A percentile compares a stretch with the other conserved stretches of the same genome.
phyloP scores from a whole-genome alignment of 2,329 filamentous ascomycete species.

The Truncatella angustata region DNA sequence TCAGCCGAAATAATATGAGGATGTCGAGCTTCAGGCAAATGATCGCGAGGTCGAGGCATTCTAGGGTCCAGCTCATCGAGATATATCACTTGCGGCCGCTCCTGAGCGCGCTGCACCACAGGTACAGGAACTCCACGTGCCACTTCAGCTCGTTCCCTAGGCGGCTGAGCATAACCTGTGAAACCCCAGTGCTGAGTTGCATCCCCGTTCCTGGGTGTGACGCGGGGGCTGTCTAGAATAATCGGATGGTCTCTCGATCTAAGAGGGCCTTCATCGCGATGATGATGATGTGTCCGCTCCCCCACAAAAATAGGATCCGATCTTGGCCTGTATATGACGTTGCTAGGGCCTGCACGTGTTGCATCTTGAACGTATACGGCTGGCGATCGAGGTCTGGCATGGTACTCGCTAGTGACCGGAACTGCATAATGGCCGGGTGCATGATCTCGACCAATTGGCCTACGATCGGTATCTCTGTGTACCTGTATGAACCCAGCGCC shows the following conservation, averaged over 20 bases:
- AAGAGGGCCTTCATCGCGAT: constrained; percentile 1
- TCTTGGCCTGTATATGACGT: constrained; percentile 19
- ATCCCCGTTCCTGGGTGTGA: background rate
- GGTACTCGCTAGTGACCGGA: constrained; percentile 12
- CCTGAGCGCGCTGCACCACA: constrained; percentile 14
- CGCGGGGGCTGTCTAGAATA: constrained; percentile 2
- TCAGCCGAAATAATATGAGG: no score
- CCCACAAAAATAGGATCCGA: constrained; percentile 22
- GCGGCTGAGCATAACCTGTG: constrained; percentile 15
- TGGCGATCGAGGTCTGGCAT: background rate
- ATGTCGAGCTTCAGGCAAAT: no score
- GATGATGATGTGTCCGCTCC: background rate
- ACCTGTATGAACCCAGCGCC: constrained; percentile 21
- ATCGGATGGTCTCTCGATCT: constrained; percentile 13
- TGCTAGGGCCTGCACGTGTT: constrained; percentile 12
- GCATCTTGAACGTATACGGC: constrained; percentile 2
- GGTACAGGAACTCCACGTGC: constrained; percentile 14
- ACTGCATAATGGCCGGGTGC: constrained; percentile 11
- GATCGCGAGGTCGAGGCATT: no score
- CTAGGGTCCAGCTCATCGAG: constrained; percentile 16
- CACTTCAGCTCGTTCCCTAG: constrained; percentile 13
- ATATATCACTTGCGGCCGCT: constrained; percentile 19
- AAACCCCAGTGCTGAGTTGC: constrained; percentile 9
- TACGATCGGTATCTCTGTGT: constrained; percentile 17
- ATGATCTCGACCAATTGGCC: constrained; percentile 14